Conservation (phyloP, 1,139 yeast genomes). For the Kodamaea derodonti region DNA sequence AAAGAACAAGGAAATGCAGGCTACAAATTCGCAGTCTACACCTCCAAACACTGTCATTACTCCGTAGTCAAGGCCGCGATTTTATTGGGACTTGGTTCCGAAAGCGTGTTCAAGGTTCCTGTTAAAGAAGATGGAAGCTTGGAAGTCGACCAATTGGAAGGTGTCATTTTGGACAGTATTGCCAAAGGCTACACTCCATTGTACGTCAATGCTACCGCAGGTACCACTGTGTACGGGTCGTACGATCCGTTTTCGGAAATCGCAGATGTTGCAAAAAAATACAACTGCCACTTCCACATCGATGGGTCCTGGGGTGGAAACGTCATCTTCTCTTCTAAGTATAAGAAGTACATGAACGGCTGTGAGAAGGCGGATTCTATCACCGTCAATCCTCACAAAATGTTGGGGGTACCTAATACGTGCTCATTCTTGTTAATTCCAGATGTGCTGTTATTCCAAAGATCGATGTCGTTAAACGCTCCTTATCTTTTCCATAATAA, state of each 20-base stretch:
- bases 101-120: constrained; percentile 59
- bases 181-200: constrained; percentile 64
- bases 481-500: constrained; percentile 77
- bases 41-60: constrained; percentile 75
- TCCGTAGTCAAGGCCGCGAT: constrained; percentile 83
- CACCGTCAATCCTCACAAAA: constrained; percentile 83
- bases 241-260: constrained; percentile 66
- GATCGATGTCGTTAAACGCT: constrained; percentile 72
- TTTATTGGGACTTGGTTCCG: constrained; percentile 66
- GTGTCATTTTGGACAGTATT: constrained; percentile 40
- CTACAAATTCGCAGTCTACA: constrained; percentile 62
- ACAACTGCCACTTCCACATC: constrained; percentile 71
- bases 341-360: constrained; percentile 51
- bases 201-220: constrained; percentile 80
- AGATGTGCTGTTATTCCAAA: constrained; percentile 59
- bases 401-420: constrained; percentile 87
- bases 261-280: constrained; percentile 47
- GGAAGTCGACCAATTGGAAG: constrained; percentile 46
- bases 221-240: constrained; percentile 86
- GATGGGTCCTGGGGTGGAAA: constrained; percentile 96
- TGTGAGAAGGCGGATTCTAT: constrained; percentile 69
- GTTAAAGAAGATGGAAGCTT: constrained; percentile 54
- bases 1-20: constrained; percentile 55
- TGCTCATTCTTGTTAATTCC: constrained; percentile 79
- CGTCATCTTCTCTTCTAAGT: constrained; percentile 59